phyloP scores from a whole-genome alignment of 2,329 filamentous ascomycete genomes.

The Colletotrichum trifolii region DNA sequence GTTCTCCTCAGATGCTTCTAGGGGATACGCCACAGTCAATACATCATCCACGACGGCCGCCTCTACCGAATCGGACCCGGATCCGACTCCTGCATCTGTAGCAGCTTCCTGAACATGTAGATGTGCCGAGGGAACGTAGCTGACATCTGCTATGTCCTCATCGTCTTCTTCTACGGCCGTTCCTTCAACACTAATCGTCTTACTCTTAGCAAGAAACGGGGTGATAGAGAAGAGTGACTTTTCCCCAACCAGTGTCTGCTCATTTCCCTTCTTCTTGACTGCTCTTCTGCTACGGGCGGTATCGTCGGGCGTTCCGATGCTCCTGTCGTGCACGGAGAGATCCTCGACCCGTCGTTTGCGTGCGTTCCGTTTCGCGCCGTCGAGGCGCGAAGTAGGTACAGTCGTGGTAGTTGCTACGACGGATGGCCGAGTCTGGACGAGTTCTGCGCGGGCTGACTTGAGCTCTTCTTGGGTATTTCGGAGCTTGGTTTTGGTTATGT shows the following conservation, averaged over 20 bases:
- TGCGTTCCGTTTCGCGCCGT: conserved; percentile 44
- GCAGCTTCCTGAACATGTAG: conserved; percentile 17
- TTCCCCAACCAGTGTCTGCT: conserved; percentile 75
- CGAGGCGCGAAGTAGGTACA: not conserved
- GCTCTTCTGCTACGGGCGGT: conserved; percentile 53
- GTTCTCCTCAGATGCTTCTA: conserved; percentile 38
- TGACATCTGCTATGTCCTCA: conserved; percentile 41
- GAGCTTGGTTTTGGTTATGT: conserved; percentile 76
- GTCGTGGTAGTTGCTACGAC: conserved; percentile 37
- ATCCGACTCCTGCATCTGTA: conserved; percentile 24
- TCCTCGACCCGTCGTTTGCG: conserved; percentile 61
- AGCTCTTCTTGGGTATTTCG: conserved; percentile 77
- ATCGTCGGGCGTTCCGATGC: conserved; percentile 59
- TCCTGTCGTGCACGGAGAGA: conserved; percentile 56
- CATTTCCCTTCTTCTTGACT: conserved; percentile 67
- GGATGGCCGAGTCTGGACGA: conserved; percentile 44
- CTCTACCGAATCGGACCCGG: not conserved
- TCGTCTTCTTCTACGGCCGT: conserved; percentile 48
- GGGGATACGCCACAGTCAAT: conserved; percentile 33
- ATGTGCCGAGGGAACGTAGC: conserved; percentile 33
- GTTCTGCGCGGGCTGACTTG: conserved; percentile 63
- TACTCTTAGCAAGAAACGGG: conserved; percentile 86
- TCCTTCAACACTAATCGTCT: conserved; percentile 56
- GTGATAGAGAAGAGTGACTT: conserved; percentile 96
- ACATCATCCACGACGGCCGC: not conserved